Conservation (phyloP, 305 asterid species). For the Solanum chacoense region DNA sequence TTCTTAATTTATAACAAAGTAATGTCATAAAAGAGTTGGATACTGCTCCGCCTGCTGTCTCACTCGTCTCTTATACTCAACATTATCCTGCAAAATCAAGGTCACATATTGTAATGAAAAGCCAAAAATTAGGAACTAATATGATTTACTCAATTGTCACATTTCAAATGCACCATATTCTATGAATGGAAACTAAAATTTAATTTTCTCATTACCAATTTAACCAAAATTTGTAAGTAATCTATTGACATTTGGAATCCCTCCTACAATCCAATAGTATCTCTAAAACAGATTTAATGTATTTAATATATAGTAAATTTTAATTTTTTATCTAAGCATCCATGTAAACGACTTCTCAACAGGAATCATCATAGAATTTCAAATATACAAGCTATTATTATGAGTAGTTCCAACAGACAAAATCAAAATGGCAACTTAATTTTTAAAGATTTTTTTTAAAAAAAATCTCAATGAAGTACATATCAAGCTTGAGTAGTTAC, state of each 20-base stretch:
- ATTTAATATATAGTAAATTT: too few species aligned
- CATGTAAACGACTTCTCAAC: background rate
- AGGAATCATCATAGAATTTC: background rate
- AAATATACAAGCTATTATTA: background rate
- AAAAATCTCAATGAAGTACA: background rate
- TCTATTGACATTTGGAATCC: background rate
- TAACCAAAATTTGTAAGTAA: background rate
- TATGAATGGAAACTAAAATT: background rate
- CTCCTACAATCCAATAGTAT: background rate
- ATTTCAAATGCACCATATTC: background rate
- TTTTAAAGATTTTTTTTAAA: background rate
- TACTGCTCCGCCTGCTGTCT: background rate
- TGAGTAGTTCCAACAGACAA: background rate
- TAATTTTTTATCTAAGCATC: background rate
- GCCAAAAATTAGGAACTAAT: background rate
- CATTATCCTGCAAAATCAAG: background rate
- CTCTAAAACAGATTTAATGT: background rate
- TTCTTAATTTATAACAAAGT: background rate
- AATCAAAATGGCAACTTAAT: background rate
- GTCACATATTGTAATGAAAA: background rate
- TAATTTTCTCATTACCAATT: background rate
- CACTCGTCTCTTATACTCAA: background rate
- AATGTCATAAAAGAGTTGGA: background rate
- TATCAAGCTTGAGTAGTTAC: slow-evolving; percentile 3
- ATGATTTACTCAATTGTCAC: background rate